These are phyloP conservation scores for Lachancea waltii DNA, from an alignment of 805 yeast species.

Conservation along the genomic window DNA sequence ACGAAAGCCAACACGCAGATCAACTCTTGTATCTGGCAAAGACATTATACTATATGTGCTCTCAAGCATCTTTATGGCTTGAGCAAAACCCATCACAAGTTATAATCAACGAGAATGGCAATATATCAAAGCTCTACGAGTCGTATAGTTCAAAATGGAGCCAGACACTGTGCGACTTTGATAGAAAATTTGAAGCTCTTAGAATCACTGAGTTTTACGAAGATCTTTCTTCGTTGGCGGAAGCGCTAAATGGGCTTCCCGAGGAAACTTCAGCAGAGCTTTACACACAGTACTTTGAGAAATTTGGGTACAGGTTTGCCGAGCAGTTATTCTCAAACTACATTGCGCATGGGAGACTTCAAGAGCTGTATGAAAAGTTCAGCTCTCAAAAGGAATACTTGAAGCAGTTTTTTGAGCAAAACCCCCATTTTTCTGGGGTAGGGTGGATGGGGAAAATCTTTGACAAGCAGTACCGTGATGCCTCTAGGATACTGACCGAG, in stretches of 20 bases:
- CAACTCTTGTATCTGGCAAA: conserved; percentile 35
- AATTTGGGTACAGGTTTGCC: conserved; percentile 67
- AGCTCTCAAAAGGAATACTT: conserved; percentile 45
- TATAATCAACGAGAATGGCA: conserved; percentile 20
- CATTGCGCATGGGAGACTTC: conserved; percentile 45
- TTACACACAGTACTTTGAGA: conserved; percentile 48
- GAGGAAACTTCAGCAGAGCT: conserved; percentile 41
- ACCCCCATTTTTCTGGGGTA: conserved; percentile 42
- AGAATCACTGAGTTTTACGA: conserved; percentile 56
- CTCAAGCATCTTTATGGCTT: conserved; percentile 34
- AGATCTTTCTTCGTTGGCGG: conserved; percentile 61
- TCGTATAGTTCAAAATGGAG: conserved; percentile 48
- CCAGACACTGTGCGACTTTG: conserved; percentile 43
- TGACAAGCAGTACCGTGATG: conserved; percentile 43
- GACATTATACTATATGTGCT: conserved; percentile 36
- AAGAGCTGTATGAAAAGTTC: conserved; percentile 50
- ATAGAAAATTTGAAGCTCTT: conserved; percentile 48
- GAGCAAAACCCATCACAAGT: conserved; percentile 17
- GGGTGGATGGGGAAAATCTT: conserved; percentile 69
- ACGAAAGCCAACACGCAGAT: conserved; percentile 11
- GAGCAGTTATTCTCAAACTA: conserved; percentile 53
- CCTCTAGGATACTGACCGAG: conserved; percentile 41
- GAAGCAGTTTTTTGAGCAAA: conserved; percentile 44
- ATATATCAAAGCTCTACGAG: conserved; percentile 28
- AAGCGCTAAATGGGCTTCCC: conserved; percentile 34